These are phyloP conservation scores for Leishmania turanica DNA, from an alignment of 208 protist species.

Conservation along the genomic window DNA sequence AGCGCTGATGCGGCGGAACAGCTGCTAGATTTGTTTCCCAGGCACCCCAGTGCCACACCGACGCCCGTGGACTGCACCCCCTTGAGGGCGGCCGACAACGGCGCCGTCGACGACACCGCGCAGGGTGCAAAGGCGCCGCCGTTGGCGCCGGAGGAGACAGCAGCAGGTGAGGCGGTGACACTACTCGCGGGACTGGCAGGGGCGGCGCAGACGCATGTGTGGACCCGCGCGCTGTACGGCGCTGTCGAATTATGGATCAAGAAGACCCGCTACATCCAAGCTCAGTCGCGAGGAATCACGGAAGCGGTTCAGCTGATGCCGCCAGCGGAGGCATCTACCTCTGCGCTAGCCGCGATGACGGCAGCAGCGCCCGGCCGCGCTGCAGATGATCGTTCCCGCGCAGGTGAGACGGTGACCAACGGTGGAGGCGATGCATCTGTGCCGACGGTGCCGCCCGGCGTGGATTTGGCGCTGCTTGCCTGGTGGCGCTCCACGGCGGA, in stretches of 20 bases:
- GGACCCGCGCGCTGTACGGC: conserved; percentile 8
- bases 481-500: conserved; percentile 27
- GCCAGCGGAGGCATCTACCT: neutral
- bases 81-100: neutral
- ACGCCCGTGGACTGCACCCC: neutral
- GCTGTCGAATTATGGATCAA: conserved; percentile 10
- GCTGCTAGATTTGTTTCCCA: conserved; percentile 8
- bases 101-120: neutral
- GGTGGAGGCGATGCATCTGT: too few species aligned
- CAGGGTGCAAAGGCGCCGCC: neutral
- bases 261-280: conserved; percentile 19
- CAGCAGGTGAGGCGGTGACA: neutral
- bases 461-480: conserved; percentile 11
- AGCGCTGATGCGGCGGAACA: conserved; percentile 2
- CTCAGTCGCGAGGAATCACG: neutral
- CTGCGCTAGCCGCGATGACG: neutral
- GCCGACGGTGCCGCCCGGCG: neutral
- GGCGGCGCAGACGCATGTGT: conserved; percentile 5
- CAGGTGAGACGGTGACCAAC: neutral
- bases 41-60: neutral
- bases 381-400: neutral
- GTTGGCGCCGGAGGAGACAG: neutral
- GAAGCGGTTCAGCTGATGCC: neutral
- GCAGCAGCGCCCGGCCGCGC: neutral
- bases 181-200: conserved; percentile 4